phyloP scores from a whole-genome alignment of 2,329 filamentous ascomycete genomes.

The Fusarium incarnatum region DNA sequence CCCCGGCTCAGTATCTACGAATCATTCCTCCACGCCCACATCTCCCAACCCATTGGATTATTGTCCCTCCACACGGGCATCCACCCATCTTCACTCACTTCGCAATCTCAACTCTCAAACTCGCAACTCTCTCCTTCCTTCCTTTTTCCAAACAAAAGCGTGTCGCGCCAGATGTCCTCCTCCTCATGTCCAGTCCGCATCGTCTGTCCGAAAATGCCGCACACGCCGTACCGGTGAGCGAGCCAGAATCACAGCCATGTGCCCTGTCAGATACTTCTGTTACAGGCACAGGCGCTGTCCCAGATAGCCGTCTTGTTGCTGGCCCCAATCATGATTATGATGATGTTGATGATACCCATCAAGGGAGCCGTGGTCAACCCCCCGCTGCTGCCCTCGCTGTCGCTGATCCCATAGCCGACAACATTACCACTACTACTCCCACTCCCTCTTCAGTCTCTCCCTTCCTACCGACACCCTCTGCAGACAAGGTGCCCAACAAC shows the following conservation, averaged over 20 bases:
- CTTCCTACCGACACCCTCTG: slow-evolving; percentile 40
- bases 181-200: slow-evolving; percentile 68
- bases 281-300: slow-evolving; percentile 21
- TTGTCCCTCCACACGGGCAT: neutral
- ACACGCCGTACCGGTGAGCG: slow-evolving; percentile 60
- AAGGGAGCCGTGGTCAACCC: slow-evolving; percentile 27
- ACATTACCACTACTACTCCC: slow-evolving; percentile 39
- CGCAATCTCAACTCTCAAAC: slow-evolving; percentile 32
- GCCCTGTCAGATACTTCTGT: slow-evolving; percentile 38
- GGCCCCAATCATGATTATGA: slow-evolving; percentile 42
- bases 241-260: slow-evolving; percentile 31
- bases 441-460: slow-evolving; percentile 39
- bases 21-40: slow-evolving; percentile 49
- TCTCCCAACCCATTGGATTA: slow-evolving; percentile 25
- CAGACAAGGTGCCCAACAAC: slow-evolving; percentile 42
- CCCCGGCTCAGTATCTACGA: slow-evolving; percentile 45
- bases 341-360: slow-evolving; percentile 41
- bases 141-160: slow-evolving; percentile 33
- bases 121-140: slow-evolving; percentile 31
- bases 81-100: slow-evolving; percentile 29
- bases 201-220: slow-evolving; percentile 67
- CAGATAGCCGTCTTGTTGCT: slow-evolving; percentile 29
- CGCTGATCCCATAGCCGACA: slow-evolving; percentile 35
- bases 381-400: slow-evolving; percentile 30
- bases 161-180: slow-evolving; percentile 64